Conservation (phyloP, 805 yeast species). For the Candida easanensis region DNA sequence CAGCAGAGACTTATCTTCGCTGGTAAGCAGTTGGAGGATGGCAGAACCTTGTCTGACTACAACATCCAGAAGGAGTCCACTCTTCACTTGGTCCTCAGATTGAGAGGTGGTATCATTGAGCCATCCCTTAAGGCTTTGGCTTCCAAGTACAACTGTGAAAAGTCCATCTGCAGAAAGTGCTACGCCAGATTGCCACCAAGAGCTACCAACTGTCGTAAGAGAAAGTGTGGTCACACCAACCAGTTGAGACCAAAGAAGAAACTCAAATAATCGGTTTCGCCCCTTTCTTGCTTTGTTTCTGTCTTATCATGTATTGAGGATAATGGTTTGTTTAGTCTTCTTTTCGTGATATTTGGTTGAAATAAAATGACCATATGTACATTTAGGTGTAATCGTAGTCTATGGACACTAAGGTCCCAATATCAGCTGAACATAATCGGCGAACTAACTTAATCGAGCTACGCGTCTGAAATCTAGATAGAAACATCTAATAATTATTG, state of each 20-base stretch:
- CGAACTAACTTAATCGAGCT: no score
- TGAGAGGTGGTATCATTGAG: constrained; percentile 99
- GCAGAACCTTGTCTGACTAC: constrained; percentile 98
- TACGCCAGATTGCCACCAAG: constrained; percentile 99
- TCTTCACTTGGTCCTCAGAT: constrained; percentile 91
- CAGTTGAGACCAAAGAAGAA: constrained; percentile 99
- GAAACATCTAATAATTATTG: no score
- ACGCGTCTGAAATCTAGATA: no score
- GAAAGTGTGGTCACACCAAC: constrained; percentile 99
- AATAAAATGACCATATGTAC: constrained; percentile 14
- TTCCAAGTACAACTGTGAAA: constrained; percentile 99
- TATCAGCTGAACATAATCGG: no score
- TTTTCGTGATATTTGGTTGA: constrained; percentile 3
- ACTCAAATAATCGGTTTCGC: constrained; percentile 74
- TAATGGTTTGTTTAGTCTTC: neutral
- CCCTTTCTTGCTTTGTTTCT: constrained; percentile 17
- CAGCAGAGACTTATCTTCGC: constrained; percentile 99
- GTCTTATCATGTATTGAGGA: constrained; percentile 5
- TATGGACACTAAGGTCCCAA: no score
- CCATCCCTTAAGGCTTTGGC: constrained; percentile 99
- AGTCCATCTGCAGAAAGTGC: constrained; percentile 98
- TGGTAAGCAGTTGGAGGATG: constrained; percentile 99
- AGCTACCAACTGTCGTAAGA: constrained; percentile 99
- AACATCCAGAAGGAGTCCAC: constrained; percentile 99
- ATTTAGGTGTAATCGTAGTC: constrained; percentile 1